Conservation (phyloP, 2,329 filamentous ascomycete species). For the Sporothrix sp. region DNA sequence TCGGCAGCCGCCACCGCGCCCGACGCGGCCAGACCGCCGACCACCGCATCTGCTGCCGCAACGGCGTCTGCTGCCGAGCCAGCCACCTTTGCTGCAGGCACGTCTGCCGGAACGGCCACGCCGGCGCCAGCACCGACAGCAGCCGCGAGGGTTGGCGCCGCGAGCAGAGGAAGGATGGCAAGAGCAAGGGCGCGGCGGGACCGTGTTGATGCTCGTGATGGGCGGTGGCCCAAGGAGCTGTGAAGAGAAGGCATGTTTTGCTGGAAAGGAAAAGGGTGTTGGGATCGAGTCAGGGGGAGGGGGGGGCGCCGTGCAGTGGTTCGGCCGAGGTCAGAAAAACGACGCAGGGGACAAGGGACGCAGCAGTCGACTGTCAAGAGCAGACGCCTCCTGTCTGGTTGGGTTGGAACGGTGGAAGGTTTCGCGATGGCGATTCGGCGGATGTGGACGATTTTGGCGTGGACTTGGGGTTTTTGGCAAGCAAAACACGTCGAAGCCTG, state of each 20-base stretch:
- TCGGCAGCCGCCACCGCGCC: background rate
- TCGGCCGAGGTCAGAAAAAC: background rate
- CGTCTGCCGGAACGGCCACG: background rate
- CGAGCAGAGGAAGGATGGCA: constrained; percentile 14
- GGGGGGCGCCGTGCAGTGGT: background rate
- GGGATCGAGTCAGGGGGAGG: background rate
- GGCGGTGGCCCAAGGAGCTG: constrained; percentile 5
- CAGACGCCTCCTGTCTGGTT: background rate
- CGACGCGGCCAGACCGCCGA: background rate
- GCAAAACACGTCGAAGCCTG: no score
- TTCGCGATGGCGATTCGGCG: background rate
- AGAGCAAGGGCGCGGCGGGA: constrained; percentile 12
- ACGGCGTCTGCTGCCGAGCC: constrained; percentile 2
- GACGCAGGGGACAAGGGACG: background rate
- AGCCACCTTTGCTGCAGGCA: background rate
- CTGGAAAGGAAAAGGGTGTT: no score
- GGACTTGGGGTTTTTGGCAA: no score
- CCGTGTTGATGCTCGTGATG: constrained; percentile 6
- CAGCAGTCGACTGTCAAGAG: background rate
- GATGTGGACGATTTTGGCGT: no score
- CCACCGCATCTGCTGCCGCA: background rate
- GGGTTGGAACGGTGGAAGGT: background rate
- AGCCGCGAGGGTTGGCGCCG: constrained; percentile 12
- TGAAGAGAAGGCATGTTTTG: constrained; percentile 10
- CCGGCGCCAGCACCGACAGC: constrained; percentile 2